These are phyloP conservation scores for Halenospora varia DNA, from an alignment of 495 filamentous ascomycete genomes.

Conservation along the genomic window DNA sequence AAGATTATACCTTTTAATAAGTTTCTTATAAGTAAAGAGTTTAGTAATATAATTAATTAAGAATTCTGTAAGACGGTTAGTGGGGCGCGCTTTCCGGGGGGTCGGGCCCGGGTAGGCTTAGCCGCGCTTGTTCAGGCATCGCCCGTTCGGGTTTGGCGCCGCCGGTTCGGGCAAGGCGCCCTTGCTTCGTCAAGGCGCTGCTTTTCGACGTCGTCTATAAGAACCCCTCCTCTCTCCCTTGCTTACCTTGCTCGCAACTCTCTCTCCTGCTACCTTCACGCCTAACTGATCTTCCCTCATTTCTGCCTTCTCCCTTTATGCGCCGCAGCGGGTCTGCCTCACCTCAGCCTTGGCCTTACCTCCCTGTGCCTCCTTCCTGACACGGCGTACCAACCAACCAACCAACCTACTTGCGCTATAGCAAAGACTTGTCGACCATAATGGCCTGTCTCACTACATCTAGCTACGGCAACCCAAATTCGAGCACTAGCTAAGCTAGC, in stretches of 20 bases:
- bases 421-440: not conserved
- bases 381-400: not conserved
- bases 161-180: not conserved
- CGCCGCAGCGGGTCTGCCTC: constrained; percentile 9
- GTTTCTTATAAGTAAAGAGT: too few species aligned
- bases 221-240: not conserved
- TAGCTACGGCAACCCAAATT: not conserved
- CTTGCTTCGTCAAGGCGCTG: not conserved
- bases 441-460: not conserved
- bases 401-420: not conserved
- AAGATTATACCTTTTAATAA: too few species aligned
- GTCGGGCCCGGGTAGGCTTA: not conserved
- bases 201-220: not conserved
- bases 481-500: not conserved
- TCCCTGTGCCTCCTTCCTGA: not conserved
- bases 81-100: not conserved
- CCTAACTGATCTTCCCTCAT: not conserved
- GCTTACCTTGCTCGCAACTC: not conserved
- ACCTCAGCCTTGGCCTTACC: constrained; percentile 4
- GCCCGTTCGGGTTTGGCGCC: not conserved
- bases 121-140: not conserved
- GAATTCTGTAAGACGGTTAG: not conserved
- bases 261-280: constrained; percentile 9
- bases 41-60: too few species aligned
- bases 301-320: constrained; percentile 1